Evolutionary conservation across 495 filamentous ascomycete species (phyloP).

Genomic region (Astrocystis sublimbata): DNA sequence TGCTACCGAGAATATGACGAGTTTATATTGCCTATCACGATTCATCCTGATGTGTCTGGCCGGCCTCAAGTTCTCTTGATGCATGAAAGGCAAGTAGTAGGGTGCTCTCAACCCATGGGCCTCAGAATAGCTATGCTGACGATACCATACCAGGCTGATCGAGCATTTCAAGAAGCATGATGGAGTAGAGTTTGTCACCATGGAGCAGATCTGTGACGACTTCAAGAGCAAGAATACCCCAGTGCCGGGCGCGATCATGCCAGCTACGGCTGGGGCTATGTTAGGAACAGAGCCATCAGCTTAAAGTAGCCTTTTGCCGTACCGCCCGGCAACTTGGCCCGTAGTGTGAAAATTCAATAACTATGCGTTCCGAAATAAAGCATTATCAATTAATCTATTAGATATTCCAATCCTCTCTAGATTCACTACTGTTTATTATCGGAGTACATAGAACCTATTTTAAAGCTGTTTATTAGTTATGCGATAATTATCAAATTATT

Average conservation of each 20-base stretch:
- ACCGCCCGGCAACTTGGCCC: no score
- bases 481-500: no score
- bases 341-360: no score
- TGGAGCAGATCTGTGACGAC: constrained; percentile 56
- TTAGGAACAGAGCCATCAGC: constrained; percentile 17
- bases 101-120: no score
- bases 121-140: background rate
- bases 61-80: constrained; percentile 59
- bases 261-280: constrained; percentile 57
- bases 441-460: no score
- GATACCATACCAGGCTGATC: constrained; percentile 31
- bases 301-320: background rate
- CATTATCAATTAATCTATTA: no score
- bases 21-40: constrained; percentile 62
- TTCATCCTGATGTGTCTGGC: constrained; percentile 62
- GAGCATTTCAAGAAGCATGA: constrained; percentile 53
- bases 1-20: constrained; percentile 62
- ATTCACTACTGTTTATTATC: no score
- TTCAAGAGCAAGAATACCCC: constrained; percentile 64
- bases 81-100: constrained; percentile 45
- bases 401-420: no score
- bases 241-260: constrained; percentile 63
- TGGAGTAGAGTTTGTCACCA: constrained; percentile 57
- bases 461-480: no score
- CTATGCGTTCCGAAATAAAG: no score